phyloP scores from a whole-genome alignment of 2,329 filamentous ascomycete genomes.

The Trichoderma sp. region DNA sequence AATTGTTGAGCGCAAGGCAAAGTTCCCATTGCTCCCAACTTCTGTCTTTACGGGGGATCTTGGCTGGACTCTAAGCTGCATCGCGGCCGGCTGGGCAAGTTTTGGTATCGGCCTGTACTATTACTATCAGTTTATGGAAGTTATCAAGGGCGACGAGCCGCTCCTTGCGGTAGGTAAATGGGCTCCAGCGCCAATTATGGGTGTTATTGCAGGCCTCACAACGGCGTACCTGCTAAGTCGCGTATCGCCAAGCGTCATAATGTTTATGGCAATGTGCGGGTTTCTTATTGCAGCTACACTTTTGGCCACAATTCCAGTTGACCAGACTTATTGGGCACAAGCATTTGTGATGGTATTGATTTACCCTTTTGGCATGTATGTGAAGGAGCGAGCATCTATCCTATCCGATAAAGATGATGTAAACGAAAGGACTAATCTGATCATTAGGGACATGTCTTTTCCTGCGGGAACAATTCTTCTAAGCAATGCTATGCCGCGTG shows the following conservation, averaged over 20 bases:
- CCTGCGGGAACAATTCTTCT: constrained; percentile 57
- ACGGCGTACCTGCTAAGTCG: constrained; percentile 33
- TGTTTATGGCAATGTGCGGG: constrained; percentile 40
- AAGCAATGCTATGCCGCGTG: constrained; percentile 44
- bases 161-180: constrained; percentile 42
- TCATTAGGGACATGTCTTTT: constrained; percentile 59
- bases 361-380: constrained; percentile 14
- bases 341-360: constrained; percentile 46
- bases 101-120: constrained; percentile 51
- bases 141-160: constrained; percentile 37
- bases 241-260: constrained; percentile 32
- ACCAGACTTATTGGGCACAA: constrained; percentile 59
- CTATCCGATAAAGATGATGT: constrained; percentile 20
- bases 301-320: constrained; percentile 43
- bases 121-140: constrained; percentile 43
- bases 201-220: constrained; percentile 41
- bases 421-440: neutral
- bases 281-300: constrained; percentile 39
- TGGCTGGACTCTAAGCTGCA: constrained; percentile 48
- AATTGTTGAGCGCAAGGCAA: constrained; percentile 42
- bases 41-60: constrained; percentile 8
- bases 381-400: neutral
- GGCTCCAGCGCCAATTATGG: constrained; percentile 34
- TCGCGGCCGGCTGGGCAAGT: constrained; percentile 47
- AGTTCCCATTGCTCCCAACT: neutral